Base-by-base conservation (phyloP, 306 rosid genomes). In the Cyclanthera cordifolia region DNA sequence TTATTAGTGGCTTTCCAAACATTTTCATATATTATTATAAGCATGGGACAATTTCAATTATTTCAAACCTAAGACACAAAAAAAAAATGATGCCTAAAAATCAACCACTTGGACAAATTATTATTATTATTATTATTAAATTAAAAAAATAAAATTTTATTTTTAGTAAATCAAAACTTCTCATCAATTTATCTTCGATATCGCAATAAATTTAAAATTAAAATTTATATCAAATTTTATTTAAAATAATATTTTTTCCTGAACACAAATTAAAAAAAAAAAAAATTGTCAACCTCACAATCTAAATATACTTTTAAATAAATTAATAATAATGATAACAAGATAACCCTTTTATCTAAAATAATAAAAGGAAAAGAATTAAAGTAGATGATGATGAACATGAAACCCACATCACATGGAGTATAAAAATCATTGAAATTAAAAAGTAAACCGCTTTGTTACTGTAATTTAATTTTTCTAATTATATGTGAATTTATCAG, bases 341-440 rank as follows among this genome's bases (percentile, higher is more conserved):
- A n/a, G n/a, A n/a, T n/a, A n/a, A 13, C 63, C 37, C 61, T 55
- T 55, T 55, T 55, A 55, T 21, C 17, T 55, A 11, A 55, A 55
- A 23, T 55, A 55, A 55, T 32, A 23, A 54, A 55, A 56, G 1
- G 39, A 27, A 25, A 55, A 55, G 61, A 16, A 54, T 54, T 54
- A 50, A 51, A 49, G 24, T 19, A 51, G 55, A 51, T 51, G 21
- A 15, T 13, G 1, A 5, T 5, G 25, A 19, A 9, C 12, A 17
- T 41, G 19, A 57, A 57, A 57, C 21, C 64, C 41, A 27, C 12
- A 58, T 30, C 67, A 60, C 67, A 34, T 34, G 68, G 50, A 61
- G n/a, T 30, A 37, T 15, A 19, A 34, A 61, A 63, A 12, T n/a
- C 34, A 64, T 41, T 4, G 0, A 43, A 43, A 39, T 13, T 32